Conservation (phyloP, 2,329 filamentous ascomycete species). For the Phyllosticta citribraziliensis region DNA sequence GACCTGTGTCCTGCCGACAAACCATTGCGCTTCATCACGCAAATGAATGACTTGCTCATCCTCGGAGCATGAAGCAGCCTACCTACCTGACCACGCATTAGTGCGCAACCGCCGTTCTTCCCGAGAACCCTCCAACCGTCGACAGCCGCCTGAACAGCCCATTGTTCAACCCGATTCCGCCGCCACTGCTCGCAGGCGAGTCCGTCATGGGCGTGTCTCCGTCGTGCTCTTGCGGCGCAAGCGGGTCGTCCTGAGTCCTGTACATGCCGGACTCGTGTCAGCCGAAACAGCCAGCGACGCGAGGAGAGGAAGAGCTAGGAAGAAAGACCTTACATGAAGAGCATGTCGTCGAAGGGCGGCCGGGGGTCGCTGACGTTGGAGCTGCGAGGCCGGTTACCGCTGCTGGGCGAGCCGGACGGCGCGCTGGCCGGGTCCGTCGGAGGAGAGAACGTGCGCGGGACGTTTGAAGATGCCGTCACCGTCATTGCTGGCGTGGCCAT, state of each 20-base stretch:
- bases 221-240: neutral
- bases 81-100: neutral
- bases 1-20: neutral
- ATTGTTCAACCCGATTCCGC: neutral
- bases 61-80: neutral
- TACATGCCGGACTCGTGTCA: neutral
- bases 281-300: neutral
- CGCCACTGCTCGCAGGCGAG: neutral
- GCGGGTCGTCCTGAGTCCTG: constrained; percentile 5
- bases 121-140: neutral
- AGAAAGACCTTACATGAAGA: constrained; percentile 10
- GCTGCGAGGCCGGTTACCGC: constrained; percentile 5
- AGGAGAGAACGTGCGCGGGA: neutral
- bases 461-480: neutral
- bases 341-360: constrained; percentile 8
- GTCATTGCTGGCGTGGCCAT: neutral
- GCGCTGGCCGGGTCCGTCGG: neutral
- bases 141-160: constrained; percentile 8
- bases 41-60: neutral
- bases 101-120: neutral
- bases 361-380: neutral
- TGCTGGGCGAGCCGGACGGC: neutral
- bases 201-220: constrained; percentile 1
- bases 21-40: neutral
- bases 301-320: neutral